phyloP scores from a whole-genome alignment of 352 stramenopile genomes.

The Aphanomyces cochlioides region DNA sequence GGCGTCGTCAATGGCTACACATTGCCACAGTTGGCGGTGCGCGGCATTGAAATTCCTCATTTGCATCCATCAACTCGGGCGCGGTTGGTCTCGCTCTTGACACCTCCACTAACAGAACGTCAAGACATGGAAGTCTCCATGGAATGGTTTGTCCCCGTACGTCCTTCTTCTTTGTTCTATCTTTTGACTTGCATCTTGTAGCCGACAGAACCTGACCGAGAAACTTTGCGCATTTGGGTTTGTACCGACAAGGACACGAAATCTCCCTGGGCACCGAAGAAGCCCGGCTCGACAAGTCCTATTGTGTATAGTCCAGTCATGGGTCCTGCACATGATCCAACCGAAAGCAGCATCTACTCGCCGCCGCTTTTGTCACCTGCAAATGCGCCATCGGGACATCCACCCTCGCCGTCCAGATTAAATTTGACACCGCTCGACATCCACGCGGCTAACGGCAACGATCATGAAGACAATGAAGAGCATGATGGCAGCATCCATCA shows the following conservation, averaged over 20 bases:
- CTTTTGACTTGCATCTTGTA: conserved; percentile 30
- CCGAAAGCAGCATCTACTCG: conserved; percentile 37
- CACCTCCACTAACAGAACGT: conserved; percentile 73
- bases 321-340: conserved; percentile 51
- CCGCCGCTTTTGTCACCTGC: conserved; percentile 6
- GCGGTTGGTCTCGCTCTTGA: conserved; percentile 70
- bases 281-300: conserved; percentile 43
- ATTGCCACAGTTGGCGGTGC: conserved; percentile 61
- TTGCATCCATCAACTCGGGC: conserved; percentile 63
- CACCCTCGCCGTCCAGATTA: background rate
- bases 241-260: conserved; percentile 83
- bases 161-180: conserved; percentile 26
- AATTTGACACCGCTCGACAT: background rate
- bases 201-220: conserved; percentile 23
- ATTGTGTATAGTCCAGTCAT: conserved; percentile 54
- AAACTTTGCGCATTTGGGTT: conserved; percentile 85
- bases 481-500: too few relatives aligned
- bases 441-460: background rate
- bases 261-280: conserved; percentile 61
- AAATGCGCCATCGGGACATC: background rate
- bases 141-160: conserved; percentile 82
- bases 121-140: conserved; percentile 83
- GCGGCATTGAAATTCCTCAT: conserved; percentile 82
- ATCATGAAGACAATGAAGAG: too few relatives aligned
- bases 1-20: conserved; percentile 66